Evolutionary conservation across 129 eudicot species (phyloP).

Genomic region (Ambrosia artemisiifolia): DNA sequence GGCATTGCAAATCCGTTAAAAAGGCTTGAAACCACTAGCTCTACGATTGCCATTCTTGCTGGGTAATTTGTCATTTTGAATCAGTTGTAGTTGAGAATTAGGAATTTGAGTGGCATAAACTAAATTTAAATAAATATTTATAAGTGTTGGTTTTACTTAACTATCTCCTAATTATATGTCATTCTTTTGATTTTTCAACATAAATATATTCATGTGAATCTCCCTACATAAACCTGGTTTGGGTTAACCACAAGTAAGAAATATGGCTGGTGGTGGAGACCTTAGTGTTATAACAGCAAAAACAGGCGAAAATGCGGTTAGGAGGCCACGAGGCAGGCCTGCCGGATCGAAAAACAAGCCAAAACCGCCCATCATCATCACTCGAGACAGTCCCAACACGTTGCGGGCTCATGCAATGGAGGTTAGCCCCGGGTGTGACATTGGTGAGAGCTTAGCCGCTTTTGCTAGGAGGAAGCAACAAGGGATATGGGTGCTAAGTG

Average conservation of each 20-base stretch:
- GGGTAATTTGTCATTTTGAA: background rate
- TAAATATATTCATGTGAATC: constrained; percentile 27
- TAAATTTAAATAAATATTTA: background rate
- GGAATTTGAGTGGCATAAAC: constrained; percentile 36
- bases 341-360: constrained; percentile 79
- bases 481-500: constrained; percentile 58
- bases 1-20: too few relatives aligned
- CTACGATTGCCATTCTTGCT: background rate
- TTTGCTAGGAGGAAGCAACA: constrained; percentile 59
- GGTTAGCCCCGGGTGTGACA: constrained; percentile 56
- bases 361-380: constrained; percentile 62
- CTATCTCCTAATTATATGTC: constrained; percentile 56
- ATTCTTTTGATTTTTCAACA: constrained; percentile 42
- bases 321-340: constrained; percentile 68
- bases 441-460: constrained; percentile 45
- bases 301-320: constrained; percentile 24
- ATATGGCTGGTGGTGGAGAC: constrained; percentile 41
- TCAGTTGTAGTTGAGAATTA: constrained; percentile 39
- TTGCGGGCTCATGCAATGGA: constrained; percentile 72
- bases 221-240: constrained; percentile 49
- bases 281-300: constrained; percentile 3
- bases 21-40: background rate
- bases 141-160: constrained; percentile 46
- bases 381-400: constrained; percentile 62
- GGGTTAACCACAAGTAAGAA: background rate